phyloP scores from a whole-genome alignment of 2,329 filamentous ascomycete genomes.

The Cephalotrichum gorgonifer region DNA sequence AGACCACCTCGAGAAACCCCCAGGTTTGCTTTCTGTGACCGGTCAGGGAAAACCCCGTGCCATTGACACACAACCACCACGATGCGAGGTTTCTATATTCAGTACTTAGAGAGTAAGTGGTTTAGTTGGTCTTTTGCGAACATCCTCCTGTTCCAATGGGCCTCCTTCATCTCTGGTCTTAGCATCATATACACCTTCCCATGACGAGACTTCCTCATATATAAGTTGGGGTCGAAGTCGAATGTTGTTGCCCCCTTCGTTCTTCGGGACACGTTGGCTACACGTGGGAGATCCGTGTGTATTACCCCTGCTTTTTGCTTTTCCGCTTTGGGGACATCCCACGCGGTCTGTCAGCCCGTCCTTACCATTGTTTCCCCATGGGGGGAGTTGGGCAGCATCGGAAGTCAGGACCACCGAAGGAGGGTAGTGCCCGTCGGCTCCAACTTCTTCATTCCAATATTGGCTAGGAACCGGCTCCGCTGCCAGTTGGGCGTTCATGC shows the following conservation, averaged over 20 bases:
- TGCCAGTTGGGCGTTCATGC: conserved; percentile 3
- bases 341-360: not conserved
- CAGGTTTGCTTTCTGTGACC: not conserved
- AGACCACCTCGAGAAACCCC: not conserved
- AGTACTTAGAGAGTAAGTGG: conserved; percentile 65
- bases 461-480: not conserved
- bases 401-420: not conserved
- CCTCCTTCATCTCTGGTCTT: not conserved
- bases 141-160: not conserved
- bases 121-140: conserved; percentile 10
- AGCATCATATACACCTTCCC: not conserved
- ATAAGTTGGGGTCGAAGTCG: not conserved
- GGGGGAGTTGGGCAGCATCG: not conserved
- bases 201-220: not conserved
- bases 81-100: conserved; percentile 60
- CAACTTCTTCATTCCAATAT: not conserved
- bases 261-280: not conserved
- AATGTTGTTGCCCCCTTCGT: not conserved
- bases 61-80: conserved; percentile 20
- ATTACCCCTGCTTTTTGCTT: not conserved
- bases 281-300: not conserved
- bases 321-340: not conserved
- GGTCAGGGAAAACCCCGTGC: conserved; percentile 7
- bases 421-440: not conserved
- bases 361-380: not conserved